Conservation (phyloP, 208 protist genomes). For the Trypanosomatidae sp. region DNA sequence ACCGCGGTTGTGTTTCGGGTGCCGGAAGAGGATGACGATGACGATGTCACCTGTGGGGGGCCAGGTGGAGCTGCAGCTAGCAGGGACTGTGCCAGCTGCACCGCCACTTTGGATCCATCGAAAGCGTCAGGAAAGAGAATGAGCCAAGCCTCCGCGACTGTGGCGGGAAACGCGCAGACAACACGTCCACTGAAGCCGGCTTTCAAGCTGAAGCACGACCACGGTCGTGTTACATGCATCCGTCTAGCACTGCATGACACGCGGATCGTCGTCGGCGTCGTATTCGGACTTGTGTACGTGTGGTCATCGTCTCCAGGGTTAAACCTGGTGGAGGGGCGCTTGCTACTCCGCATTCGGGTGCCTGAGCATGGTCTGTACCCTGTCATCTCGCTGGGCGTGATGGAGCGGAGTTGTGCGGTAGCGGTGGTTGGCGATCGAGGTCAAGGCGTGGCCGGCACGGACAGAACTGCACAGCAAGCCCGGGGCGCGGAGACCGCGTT, state of each 20-base stretch:
- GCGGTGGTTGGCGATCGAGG: not conserved
- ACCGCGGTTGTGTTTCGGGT: slow-evolving; percentile 55
- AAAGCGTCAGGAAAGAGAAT: not conserved
- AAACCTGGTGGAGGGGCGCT: slow-evolving; percentile 50
- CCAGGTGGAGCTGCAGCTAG: not conserved
- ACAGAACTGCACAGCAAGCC: not conserved
- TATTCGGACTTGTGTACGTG: slow-evolving; percentile 62
- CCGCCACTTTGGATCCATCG: not conserved
- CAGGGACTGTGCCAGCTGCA: not conserved
- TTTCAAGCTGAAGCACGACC: slow-evolving; percentile 56
- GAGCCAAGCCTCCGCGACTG: not conserved
- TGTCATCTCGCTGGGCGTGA: slow-evolving; percentile 41
- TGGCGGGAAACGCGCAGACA: not conserved
- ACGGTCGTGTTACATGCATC: slow-evolving; percentile 46
- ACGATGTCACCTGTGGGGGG: slow-evolving; percentile 4
- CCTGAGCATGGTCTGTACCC: slow-evolving; percentile 47
- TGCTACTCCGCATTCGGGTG: slow-evolving; percentile 56
- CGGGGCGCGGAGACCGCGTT: not conserved
- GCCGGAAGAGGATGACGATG: not conserved
- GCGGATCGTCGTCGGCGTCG: slow-evolving; percentile 63
- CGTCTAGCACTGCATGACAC: slow-evolving; percentile 52
- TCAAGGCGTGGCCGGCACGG: not conserved
- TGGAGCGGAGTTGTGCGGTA: slow-evolving; percentile 3
- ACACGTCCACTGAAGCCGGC: slow-evolving; percentile 10
- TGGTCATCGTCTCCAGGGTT: slow-evolving; percentile 68